phyloP scores from a whole-genome alignment of 306 rosid genomes.

The Argentina anserina region DNA sequence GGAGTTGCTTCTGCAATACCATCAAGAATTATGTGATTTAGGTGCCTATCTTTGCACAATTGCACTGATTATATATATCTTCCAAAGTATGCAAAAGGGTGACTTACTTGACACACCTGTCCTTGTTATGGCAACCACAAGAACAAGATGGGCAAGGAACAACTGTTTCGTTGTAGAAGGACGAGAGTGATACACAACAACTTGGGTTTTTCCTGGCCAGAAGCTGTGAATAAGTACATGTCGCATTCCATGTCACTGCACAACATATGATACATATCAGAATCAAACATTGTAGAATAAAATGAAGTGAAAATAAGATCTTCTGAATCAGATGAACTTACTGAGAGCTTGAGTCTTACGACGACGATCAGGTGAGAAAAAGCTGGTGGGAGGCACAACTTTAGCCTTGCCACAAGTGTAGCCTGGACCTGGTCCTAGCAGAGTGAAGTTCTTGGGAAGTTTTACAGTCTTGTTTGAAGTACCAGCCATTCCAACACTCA shows the following conservation, averaged over 20 bases:
- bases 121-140: constrained; percentile 81
- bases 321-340: constrained; percentile 30
- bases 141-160: constrained; percentile 82
- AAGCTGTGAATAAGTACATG: constrained; percentile 90
- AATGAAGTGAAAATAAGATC: neutral
- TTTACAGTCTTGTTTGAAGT: constrained; percentile 79
- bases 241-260: constrained; percentile 99
- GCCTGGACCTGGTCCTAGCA: constrained; percentile 88
- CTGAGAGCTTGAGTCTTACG: constrained; percentile 95
- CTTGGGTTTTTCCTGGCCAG: constrained; percentile 72
- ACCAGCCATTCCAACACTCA: constrained; percentile 81
- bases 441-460: constrained; percentile 82
- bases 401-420: constrained; percentile 92
- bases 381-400: constrained; percentile 72
- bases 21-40: constrained; percentile 12
- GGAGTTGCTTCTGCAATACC: constrained; percentile 53
- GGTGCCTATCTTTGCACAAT: constrained; percentile 1
- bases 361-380: constrained; percentile 65
- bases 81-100: neutral
- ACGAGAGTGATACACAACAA: constrained; percentile 88
- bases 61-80: neutral
- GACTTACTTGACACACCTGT: constrained; percentile 72
- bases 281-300: neutral
- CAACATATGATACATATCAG: neutral
- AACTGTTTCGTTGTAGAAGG: constrained; percentile 81